phyloP scores from a whole-genome alignment of 192 early-diverging fungal genomes.

The Podochytrium sp. region DNA sequence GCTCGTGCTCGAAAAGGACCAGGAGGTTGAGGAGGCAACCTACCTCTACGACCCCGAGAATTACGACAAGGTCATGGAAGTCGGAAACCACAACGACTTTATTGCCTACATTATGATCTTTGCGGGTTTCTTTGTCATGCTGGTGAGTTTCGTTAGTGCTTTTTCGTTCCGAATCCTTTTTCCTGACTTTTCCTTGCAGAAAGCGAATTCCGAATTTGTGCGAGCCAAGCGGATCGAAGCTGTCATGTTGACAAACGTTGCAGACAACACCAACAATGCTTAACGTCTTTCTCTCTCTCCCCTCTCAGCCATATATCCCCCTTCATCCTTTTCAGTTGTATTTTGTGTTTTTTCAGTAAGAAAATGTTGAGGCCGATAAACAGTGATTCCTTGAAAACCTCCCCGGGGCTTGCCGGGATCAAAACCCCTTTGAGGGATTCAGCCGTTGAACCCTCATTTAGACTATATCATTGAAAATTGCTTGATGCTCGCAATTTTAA shows the following conservation, averaged over 20 bases:
- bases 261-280: conserved; percentile 35
- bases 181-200: conserved; percentile 30
- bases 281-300: not conserved
- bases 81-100: conserved; percentile 60
- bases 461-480: too few relatives aligned
- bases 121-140: conserved; percentile 73
- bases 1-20: conserved; percentile 28
- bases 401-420: too few relatives aligned
- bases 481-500: too few relatives aligned
- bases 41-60: conserved; percentile 28
- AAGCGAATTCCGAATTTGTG: conserved; percentile 72
- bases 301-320: too few relatives aligned
- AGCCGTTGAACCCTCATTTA: too few relatives aligned
- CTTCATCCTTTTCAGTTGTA: too few relatives aligned
- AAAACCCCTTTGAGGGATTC: too few relatives aligned
- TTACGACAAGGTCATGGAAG: conserved; percentile 18
- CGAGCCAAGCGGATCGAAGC: conserved; percentile 72
- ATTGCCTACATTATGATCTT: conserved; percentile 77
- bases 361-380: too few relatives aligned
- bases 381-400: too few relatives aligned
- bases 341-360: too few relatives aligned
- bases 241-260: conserved; percentile 65
- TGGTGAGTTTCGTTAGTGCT: conserved; percentile 38
- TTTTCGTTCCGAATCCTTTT: not conserved
- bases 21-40: conserved; percentile 10